A percentile compares a stretch with the other conserved stretches of the same genome.
These are phyloP conservation scores for Mortierella alpina DNA, from an alignment of 192 early-diverging fungal genomes.

Conservation along the genomic window DNA sequence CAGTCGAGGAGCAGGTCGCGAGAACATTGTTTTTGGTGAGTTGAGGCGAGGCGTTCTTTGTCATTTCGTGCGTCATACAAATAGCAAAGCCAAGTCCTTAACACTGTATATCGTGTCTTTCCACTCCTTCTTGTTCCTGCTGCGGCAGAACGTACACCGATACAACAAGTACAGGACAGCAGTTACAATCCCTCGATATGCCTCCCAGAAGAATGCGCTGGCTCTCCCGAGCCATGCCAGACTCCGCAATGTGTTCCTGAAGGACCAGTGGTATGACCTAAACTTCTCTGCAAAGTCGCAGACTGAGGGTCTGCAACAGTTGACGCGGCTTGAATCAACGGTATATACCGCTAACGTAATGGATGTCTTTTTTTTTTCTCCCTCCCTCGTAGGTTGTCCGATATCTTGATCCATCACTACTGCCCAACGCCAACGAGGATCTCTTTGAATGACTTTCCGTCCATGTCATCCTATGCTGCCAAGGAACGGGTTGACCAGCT, in stretches of 20 bases:
- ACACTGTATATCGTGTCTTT: background rate
- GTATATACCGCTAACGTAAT: constrained; percentile 9
- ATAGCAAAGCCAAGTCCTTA: too few relatives aligned
- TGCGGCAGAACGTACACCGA: constrained; percentile 47
- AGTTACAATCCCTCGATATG: constrained; percentile 39
- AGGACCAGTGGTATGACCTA: constrained; percentile 53
- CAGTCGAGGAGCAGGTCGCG: constrained; percentile 58
- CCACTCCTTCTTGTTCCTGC: background rate
- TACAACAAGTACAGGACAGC: constrained; percentile 42
- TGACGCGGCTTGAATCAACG: background rate
- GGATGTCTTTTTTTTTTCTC: constrained; percentile 1
- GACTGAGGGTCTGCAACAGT: too few relatives aligned
- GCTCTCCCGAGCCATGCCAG: constrained; percentile 43
- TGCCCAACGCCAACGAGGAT: constrained; percentile 43
- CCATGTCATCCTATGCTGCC: constrained; percentile 41
- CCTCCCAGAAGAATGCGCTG: constrained; percentile 41
- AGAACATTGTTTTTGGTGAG: constrained; percentile 68
- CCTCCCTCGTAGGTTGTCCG: constrained; percentile 32
- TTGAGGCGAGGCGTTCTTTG: background rate
- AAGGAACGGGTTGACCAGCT: constrained; percentile 55
- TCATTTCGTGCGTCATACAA: background rate
- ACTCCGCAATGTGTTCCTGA: constrained; percentile 52
- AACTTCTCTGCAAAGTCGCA: background rate
- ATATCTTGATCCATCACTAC: constrained; percentile 45
- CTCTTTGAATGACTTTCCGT: constrained; percentile 33